Base-by-base conservation (phyloP, 176 grass and related monocot genomes). In the Hordeum marinum region DNA sequence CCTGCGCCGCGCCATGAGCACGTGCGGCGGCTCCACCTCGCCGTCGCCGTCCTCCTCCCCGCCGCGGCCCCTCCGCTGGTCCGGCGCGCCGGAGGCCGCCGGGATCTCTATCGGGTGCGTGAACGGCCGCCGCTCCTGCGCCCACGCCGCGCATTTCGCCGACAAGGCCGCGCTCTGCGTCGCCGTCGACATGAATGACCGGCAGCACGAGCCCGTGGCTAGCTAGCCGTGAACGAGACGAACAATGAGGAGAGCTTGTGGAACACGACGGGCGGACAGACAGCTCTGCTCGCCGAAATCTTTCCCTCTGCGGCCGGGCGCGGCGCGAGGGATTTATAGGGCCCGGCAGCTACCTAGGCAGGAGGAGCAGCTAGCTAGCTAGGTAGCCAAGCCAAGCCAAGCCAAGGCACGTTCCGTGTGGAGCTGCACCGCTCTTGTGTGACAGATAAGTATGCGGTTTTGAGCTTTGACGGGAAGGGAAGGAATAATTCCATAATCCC, bases 21-120 rank as follows among this genome's bases (percentile, higher is more conserved):
- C 84, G 83, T 96, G 94, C 62, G 94, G 94, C 18, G 91, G 94
- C 68, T 88, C 86, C 68, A 91, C 61, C 77, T 89, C 89, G 17
- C 63, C 71, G 26, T 89, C 89, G 17, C 63, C 71, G 26, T 60
- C 36, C 4, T 45, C 60, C 45, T n/a, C n/a, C 34, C 34, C 72
- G 41, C 7, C 15, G 21, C 10, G 55, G 29, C 68, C 21, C 10
- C 18, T 57, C 52, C 37, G 26, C 73, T 27, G 5, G 57, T 12
- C 65, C 70, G 25, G 27, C 32, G 64, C 7, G 52, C 81, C 66
- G 11, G 76, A 46, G 21, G 7, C 63, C 26, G 7, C 46, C 55
- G 86, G 90, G 60, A 92, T 92, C 74, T 83, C 75, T 8, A 89
- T 83, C 4, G 86, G 90, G 13, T 82, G 67, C 37, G 90, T 80